Conservation (phyloP, 176 grass and related monocot genomes). For the Bolboschoenus planiculmis region DNA sequence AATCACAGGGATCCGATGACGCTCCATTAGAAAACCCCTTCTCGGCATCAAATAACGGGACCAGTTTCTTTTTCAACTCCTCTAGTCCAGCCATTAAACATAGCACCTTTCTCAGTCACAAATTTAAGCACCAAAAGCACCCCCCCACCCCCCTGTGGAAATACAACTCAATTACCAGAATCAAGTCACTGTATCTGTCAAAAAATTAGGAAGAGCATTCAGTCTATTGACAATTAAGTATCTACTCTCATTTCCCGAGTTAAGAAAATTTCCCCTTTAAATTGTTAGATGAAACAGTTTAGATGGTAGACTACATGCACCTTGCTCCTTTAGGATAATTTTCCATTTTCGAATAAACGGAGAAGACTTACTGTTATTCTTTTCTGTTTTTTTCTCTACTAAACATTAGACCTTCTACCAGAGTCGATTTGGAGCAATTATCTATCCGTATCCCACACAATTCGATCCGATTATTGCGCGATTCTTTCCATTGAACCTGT, state of each 20-base stretch:
- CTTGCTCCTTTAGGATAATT: neutral
- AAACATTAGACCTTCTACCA: no score
- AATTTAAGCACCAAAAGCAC: neutral
- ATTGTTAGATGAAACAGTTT: neutral
- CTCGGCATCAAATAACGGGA: slow-evolving; percentile 69
- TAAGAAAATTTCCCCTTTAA: neutral
- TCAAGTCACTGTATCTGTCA: neutral
- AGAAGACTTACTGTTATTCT: neutral
- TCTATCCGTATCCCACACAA: no score
- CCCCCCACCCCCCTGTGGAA: no score
- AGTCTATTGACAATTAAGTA: neutral
- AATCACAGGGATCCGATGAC: slow-evolving; percentile 44
- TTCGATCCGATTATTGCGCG: no score
- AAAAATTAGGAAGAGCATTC: neutral
- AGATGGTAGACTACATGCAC: neutral
- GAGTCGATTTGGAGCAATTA: no score
- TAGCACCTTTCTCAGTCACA: neutral
- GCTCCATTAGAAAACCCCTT: slow-evolving; percentile 26
- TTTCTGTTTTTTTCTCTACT: no score
- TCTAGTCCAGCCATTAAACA: slow-evolving; percentile 67
- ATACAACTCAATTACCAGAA: neutral
- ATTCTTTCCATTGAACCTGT: no score
- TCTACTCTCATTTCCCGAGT: neutral
- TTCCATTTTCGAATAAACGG: neutral
- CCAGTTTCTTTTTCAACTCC: slow-evolving; percentile 83